Evolutionary conservation across 148 eudicot species (phyloP).

Genomic region (Polygonum maritimum): DNA sequence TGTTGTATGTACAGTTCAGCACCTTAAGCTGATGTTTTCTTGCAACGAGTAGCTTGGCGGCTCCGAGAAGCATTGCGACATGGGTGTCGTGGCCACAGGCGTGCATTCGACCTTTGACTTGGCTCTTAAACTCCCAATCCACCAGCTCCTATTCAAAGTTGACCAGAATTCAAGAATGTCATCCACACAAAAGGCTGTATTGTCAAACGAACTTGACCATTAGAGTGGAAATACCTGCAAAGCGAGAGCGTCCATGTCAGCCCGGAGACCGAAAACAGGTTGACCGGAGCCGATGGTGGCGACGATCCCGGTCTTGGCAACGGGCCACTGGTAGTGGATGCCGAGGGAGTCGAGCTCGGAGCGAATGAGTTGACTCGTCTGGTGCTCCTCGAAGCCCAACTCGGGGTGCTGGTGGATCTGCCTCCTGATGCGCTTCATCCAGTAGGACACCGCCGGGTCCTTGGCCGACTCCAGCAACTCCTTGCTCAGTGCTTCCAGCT

Average conservation of each 20-base stretch:
- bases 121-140: slow-evolving; percentile 62
- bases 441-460: slow-evolving; percentile 40
- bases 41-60: slow-evolving; percentile 52
- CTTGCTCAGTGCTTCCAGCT: slow-evolving; percentile 19
- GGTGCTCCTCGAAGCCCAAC: slow-evolving; percentile 58
- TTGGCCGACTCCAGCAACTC: slow-evolving; percentile 47
- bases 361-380: slow-evolving; percentile 71
- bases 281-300: slow-evolving; percentile 67
- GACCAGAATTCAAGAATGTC: no score
- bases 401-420: slow-evolving; percentile 83
- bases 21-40: slow-evolving; percentile 48
- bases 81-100: slow-evolving; percentile 79
- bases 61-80: slow-evolving; percentile 65
- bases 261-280: slow-evolving; percentile 64
- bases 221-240: slow-evolving; percentile 37
- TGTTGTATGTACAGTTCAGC: neutral
- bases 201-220: no score
- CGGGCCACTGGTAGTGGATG: slow-evolving; percentile 52
- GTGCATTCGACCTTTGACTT: slow-evolving; percentile 61
- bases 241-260: slow-evolving; percentile 92
- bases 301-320: slow-evolving; percentile 77
- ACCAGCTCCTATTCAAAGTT: slow-evolving; percentile 37
- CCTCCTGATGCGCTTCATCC: slow-evolving; percentile 66
- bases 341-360: slow-evolving; percentile 58
- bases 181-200: no score